These are phyloP conservation scores for Arachis monticola DNA, from an alignment of 331 rosid species.

Conservation along the genomic window DNA sequence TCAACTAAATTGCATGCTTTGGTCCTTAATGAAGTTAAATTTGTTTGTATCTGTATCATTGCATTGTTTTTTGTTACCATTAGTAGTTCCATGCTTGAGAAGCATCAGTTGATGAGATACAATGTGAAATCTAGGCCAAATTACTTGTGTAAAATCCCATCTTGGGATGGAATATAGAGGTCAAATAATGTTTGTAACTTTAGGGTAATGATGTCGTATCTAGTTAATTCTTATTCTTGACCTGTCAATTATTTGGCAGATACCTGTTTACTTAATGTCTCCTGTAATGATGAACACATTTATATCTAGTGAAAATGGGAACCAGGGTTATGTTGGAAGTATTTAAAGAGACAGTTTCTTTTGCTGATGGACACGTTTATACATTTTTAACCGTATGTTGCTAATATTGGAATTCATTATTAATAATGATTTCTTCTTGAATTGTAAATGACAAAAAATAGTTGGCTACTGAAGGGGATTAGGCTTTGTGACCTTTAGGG, in stretches of 20 bases:
- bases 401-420: too few species aligned
- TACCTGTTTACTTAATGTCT: background rate
- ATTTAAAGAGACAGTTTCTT: too few species aligned
- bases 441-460: too few species aligned
- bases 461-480: too few species aligned
- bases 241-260: background rate
- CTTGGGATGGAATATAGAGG: constrained; percentile 64
- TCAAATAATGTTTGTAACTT: constrained; percentile 47
- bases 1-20: constrained; percentile 13
- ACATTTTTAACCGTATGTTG: too few species aligned
- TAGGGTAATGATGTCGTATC: constrained; percentile 12
- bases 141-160: constrained; percentile 60
- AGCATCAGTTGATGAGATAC: constrained; percentile 16
- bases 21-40: background rate
- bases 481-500: too few species aligned
- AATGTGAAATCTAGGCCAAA: constrained; percentile 33
- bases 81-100: constrained; percentile 24
- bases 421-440: too few species aligned
- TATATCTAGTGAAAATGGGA: background rate
- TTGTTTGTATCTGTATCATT: constrained; percentile 61
- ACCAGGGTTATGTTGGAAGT: background rate
- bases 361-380: too few species aligned
- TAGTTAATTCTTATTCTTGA: constrained; percentile 30
- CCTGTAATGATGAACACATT: background rate
- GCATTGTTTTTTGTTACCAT: constrained; percentile 33